phyloP scores from a whole-genome alignment of 306 rosid species.

The Quercus gilva region DNA sequence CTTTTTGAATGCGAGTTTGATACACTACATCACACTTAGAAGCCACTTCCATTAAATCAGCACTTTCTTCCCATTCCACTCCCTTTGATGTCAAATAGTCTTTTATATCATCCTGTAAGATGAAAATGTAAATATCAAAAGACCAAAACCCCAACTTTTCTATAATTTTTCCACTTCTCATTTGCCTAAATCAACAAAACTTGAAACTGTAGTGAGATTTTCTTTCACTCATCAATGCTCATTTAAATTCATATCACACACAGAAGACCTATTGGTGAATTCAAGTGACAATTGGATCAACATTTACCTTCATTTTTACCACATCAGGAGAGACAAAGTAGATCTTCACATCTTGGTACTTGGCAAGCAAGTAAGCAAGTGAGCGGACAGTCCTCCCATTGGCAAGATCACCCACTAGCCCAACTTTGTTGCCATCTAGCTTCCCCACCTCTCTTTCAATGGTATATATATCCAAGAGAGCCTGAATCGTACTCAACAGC shows the following conservation, averaged over 20 bases:
- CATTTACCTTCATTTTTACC: slow-evolving; percentile 82
- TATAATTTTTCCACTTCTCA: background rate
- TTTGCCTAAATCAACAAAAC: background rate
- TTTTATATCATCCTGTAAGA: slow-evolving; percentile 80
- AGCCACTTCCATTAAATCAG: slow-evolving; percentile 80
- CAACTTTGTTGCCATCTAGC: slow-evolving; percentile 77
- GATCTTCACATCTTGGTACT: slow-evolving; percentile 68
- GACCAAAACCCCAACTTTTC: background rate
- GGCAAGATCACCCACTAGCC: slow-evolving; percentile 89
- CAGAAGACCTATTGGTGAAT: background rate
- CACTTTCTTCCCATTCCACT: slow-evolving; percentile 84
- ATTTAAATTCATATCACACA: background rate
- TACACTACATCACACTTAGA: slow-evolving; percentile 80
- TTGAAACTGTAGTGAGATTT: background rate
- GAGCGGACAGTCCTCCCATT: slow-evolving; percentile 92
- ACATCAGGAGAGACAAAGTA: slow-evolving; percentile 79
- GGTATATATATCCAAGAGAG: slow-evolving; percentile 83
- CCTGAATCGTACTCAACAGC: slow-evolving; percentile 40
- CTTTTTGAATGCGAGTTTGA: slow-evolving; percentile 90
- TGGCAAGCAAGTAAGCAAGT: slow-evolving; percentile 82
- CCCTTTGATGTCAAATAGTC: slow-evolving; percentile 63
- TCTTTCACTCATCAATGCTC: background rate
- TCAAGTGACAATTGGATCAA: background rate
- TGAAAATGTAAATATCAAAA: background rate
- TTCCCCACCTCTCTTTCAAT: slow-evolving; percentile 80